Percentiles rank a stretch among this genome's conserved stretches.
phyloP scores from a whole-genome alignment of 2,329 filamentous ascomycete genomes.

The Fusarium domesticum region DNA sequence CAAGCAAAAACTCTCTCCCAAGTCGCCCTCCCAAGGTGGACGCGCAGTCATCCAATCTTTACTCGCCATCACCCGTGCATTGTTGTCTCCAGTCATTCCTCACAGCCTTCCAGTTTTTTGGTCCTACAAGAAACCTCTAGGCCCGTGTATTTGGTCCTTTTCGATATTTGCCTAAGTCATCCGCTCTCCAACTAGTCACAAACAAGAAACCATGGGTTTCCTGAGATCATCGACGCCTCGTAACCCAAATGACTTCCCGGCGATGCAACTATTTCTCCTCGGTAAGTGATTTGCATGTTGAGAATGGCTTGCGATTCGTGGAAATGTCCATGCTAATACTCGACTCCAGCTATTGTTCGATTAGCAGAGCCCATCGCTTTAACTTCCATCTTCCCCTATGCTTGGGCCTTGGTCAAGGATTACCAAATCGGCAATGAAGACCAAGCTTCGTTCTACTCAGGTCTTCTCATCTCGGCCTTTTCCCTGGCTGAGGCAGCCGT shows the following conservation, averaged over 20 bases:
- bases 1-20: background rate
- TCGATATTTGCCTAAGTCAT: conserved; percentile 33
- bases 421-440: conserved; percentile 68
- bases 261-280: conserved; percentile 77
- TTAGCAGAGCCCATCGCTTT: conserved; percentile 90
- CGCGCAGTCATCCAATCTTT: background rate
- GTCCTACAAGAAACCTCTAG: background rate
- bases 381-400: conserved; percentile 91
- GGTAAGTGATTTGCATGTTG: conserved; percentile 53
- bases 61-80: background rate
- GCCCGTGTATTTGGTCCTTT: background rate
- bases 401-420: conserved; percentile 76
- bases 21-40: background rate
- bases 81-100: background rate
- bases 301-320: too few relatives aligned
- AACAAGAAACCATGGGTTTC: conserved; percentile 50
- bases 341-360: conserved; percentile 77
- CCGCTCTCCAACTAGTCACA: conserved; percentile 20
- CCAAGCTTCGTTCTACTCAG: conserved; percentile 85
- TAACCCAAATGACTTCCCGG: conserved; percentile 74
- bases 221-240: conserved; percentile 49
- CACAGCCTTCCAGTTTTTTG: background rate
- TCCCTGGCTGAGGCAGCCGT: conserved; percentile 78
- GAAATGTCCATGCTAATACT: background rate
- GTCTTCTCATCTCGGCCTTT: conserved; percentile 82